phyloP scores from a whole-genome alignment of 2,329 filamentous ascomycete genomes.

The Herpotrichia juniperi region DNA sequence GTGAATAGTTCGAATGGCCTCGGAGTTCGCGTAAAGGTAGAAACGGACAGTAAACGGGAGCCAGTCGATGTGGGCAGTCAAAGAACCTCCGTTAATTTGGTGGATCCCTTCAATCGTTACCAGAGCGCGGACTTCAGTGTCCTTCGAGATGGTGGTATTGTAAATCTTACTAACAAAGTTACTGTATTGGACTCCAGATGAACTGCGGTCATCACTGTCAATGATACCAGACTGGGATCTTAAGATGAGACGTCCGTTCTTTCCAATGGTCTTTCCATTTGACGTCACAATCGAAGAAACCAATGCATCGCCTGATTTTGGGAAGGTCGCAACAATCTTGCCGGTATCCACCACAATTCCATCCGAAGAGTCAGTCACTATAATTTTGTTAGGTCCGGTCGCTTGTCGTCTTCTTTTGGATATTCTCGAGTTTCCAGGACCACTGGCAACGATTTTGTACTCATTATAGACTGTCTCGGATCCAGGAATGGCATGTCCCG shows the following conservation, averaged over 20 bases:
- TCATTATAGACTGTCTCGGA: constrained; percentile 48
- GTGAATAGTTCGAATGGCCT: constrained; percentile 61
- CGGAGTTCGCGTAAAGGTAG: constrained; percentile 64
- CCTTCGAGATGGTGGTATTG: constrained; percentile 56
- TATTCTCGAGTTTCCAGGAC: constrained; percentile 21
- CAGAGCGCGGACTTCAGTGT: constrained; percentile 52
- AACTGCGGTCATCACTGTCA: constrained; percentile 46
- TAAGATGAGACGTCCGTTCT: constrained; percentile 55
- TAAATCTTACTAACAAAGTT: constrained; percentile 59
- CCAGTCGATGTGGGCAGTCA: constrained; percentile 52
- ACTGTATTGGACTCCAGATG: constrained; percentile 48
- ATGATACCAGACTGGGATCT: constrained; percentile 57
- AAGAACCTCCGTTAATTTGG: constrained; percentile 27
- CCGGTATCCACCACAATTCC: constrained; percentile 38
- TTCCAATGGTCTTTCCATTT: constrained; percentile 49
- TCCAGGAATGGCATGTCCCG: constrained; percentile 60
- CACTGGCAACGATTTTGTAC: constrained; percentile 51
- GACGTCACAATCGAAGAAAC: constrained; percentile 35
- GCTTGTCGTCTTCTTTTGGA: constrained; percentile 18
- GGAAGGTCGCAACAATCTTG: constrained; percentile 40
- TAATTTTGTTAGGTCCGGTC: constrained; percentile 26
- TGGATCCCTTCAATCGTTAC: constrained; percentile 55
- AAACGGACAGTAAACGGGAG: constrained; percentile 63
- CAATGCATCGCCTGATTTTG: constrained; percentile 36
- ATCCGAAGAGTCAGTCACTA: constrained; percentile 28